A percentile compares a stretch with the other conserved stretches of the same genome.
phyloP scores from a whole-genome alignment of 129 eudicot genomes.

The Arctium lappa region DNA sequence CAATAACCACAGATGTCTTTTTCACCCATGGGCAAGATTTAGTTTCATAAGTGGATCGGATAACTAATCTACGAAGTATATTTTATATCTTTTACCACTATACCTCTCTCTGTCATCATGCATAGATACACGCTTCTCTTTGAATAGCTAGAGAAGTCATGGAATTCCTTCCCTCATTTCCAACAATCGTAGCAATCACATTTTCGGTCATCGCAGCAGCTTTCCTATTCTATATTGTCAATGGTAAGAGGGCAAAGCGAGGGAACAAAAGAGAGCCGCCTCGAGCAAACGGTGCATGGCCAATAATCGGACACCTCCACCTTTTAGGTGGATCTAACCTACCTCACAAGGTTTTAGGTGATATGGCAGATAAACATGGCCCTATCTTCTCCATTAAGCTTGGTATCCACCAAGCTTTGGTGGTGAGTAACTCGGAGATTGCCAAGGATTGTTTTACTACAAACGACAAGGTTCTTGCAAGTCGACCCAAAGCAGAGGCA shows the following conservation, averaged over 20 bases:
- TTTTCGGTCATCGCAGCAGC: not conserved
- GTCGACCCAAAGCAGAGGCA: constrained; percentile 7
- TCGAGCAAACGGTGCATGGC: not conserved
- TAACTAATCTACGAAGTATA: too few relatives aligned
- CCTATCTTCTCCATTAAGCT: not conserved
- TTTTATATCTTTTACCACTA: not conserved
- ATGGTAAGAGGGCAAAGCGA: not conserved
- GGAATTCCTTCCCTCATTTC: not conserved
- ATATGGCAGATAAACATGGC: not conserved
- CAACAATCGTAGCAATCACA: not conserved
- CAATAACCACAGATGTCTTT: too few relatives aligned
- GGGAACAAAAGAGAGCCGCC: not conserved
- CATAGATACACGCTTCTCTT: not conserved
- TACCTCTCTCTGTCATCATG: not conserved
- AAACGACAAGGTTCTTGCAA: not conserved
- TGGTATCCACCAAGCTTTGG: not conserved
- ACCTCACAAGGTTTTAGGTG: not conserved
- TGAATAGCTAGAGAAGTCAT: not conserved
- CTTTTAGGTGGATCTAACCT: constrained; percentile 1
- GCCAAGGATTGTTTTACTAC: not conserved
- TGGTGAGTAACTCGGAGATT: not conserved
- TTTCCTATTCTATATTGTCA: not conserved
- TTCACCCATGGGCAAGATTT: too few relatives aligned
- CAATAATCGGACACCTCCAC: constrained; percentile 9
- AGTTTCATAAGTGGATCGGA: too few relatives aligned